phyloP scores from a whole-genome alignment of 805 yeast species.

The Ogataea polymorpha region DNA sequence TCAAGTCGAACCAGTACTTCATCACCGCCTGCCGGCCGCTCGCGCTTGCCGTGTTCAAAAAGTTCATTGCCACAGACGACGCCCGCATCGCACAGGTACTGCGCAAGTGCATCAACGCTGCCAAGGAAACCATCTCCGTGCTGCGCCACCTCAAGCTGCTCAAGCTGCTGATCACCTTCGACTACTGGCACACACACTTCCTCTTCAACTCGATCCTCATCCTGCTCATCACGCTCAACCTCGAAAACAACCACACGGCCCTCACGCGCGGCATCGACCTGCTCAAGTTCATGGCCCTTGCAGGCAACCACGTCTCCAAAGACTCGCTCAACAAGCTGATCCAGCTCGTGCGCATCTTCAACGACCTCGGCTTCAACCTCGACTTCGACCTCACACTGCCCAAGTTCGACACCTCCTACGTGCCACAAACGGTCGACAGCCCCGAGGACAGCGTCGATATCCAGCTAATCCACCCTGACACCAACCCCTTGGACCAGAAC shows the following conservation, averaged over 20 bases:
- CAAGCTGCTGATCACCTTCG: constrained; percentile 35
- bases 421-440: constrained; percentile 6
- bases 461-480: constrained; percentile 14
- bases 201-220: constrained; percentile 36
- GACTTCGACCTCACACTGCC: constrained; percentile 16
- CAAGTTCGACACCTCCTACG: constrained; percentile 8
- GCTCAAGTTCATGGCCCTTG: constrained; percentile 27
- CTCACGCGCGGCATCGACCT: constrained; percentile 24
- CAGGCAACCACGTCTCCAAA: constrained; percentile 29
- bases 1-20: constrained; percentile 35
- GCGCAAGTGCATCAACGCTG: constrained; percentile 31
- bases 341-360: constrained; percentile 21
- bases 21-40: constrained; percentile 37
- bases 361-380: constrained; percentile 18
- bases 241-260: constrained; percentile 10
- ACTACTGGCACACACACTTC: constrained; percentile 40
- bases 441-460: constrained; percentile 12
- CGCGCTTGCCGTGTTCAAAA: constrained; percentile 34
- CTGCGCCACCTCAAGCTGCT: constrained; percentile 27
- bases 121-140: constrained; percentile 32
- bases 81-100: constrained; percentile 27
- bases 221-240: constrained; percentile 21
- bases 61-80: constrained; percentile 18
- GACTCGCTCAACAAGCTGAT: constrained; percentile 26
- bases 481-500: constrained; percentile 15